A percentile compares a stretch with the other conserved stretches of the same genome.
Conservation (phyloP, 257 asterid species). For the Parsonsia alboflavescens region DNA sequence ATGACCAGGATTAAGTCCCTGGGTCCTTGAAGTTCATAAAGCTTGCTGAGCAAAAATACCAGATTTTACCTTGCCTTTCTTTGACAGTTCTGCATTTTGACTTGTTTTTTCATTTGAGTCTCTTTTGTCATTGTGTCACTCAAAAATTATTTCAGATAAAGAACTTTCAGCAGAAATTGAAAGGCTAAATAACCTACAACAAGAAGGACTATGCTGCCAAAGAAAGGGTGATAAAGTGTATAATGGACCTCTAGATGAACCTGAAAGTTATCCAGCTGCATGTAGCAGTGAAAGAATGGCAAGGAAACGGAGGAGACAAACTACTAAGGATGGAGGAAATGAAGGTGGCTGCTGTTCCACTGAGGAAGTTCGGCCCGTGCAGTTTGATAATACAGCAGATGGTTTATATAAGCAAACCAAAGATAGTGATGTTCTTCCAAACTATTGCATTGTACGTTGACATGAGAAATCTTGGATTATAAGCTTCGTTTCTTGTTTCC, state of each 20-base stretch:
- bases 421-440: constrained; percentile 6
- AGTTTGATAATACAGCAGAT: not conserved
- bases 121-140: constrained; percentile 4
- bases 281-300: constrained; percentile 10
- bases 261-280: constrained; percentile 32
- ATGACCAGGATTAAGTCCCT: not conserved
- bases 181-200: constrained; percentile 44
- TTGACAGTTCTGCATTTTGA: not conserved
- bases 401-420: not conserved
- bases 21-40: not conserved
- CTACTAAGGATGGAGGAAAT: constrained; percentile 13
- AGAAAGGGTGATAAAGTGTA: constrained; percentile 28
- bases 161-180: constrained; percentile 53
- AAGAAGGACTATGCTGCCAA: constrained; percentile 14
- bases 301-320: constrained; percentile 38
- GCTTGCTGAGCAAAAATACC: not conserved
- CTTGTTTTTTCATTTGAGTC: not conserved
- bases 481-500: not conserved
- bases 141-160: constrained; percentile 40
- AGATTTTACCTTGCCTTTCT: not conserved
- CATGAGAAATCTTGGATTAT: not conserved
- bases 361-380: constrained; percentile 14
- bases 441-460: not conserved
- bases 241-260: constrained; percentile 21
- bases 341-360: constrained; percentile 2